Evolutionary conservation across 495 filamentous ascomycete species (phyloP).

Genomic region (Penicillium soppii): DNA sequence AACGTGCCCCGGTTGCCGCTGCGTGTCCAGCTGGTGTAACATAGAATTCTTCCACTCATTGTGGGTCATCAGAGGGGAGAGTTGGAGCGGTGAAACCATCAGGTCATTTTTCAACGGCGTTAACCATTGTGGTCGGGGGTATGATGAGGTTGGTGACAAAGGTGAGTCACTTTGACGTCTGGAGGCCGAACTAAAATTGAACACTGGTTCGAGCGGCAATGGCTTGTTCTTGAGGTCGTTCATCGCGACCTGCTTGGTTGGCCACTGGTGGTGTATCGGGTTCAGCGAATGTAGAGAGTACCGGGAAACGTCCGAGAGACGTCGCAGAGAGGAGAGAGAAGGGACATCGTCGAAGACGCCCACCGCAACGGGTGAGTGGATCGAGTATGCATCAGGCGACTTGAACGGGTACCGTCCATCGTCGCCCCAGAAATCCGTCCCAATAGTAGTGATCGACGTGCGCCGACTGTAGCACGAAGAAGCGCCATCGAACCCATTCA

Average conservation of each 20-base stretch:
- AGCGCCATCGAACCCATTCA: constrained; percentile 23
- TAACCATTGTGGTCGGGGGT: not conserved
- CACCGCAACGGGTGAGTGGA: constrained; percentile 35
- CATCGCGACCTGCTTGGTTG: constrained; percentile 16
- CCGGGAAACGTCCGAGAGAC: not conserved
- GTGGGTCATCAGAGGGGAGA: not conserved
- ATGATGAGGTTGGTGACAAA: not conserved
- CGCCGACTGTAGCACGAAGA: constrained; percentile 41
- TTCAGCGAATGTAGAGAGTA: not conserved
- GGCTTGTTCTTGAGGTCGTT: constrained; percentile 43
- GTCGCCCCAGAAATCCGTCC: constrained; percentile 11
- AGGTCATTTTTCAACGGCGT: not conserved
- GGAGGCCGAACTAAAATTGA: constrained; percentile 30
- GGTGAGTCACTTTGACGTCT: constrained; percentile 17
- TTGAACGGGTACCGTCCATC: constrained; percentile 7
- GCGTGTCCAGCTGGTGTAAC: not conserved
- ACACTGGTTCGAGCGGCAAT: constrained; percentile 44
- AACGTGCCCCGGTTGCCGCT: not conserved
- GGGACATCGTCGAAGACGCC: constrained; percentile 44
- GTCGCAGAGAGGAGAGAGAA: constrained; percentile 5
- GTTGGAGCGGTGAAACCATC: not conserved
- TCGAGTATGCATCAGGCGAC: constrained; percentile 32
- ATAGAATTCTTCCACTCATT: not conserved
- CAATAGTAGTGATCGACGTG: constrained; percentile 33
- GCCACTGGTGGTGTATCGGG: constrained; percentile 1